Evolutionary conservation across 2,329 filamentous ascomycete genomes (phyloP), one percentile per base, ranked within the genome.

Genomic region (Xylaria digitata): DNA sequence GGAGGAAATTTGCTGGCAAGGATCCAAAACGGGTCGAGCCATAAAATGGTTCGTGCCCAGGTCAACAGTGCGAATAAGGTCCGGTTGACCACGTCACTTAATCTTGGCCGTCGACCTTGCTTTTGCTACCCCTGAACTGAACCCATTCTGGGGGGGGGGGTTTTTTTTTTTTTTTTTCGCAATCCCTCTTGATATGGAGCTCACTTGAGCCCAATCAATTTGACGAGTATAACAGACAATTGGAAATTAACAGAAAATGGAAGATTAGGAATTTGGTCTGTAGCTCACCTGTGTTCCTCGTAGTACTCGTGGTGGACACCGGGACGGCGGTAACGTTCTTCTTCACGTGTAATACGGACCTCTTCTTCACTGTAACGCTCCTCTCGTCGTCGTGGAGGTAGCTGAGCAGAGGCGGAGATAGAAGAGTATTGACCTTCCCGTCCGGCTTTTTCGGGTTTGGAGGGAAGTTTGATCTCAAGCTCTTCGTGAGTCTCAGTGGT

Each of bases 401-500:
- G 84, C 81, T 87, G 82, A 80, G 83, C 83, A 80, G 87, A 83
- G 80, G 82, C 84, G 78, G 86, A 83, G 86, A 87, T 85, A 85
- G 89, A 90, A 91, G 91, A 93, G 87, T 90, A 85, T 87, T 92
- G 89, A 93, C 92, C 93, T 94, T 97, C 94, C 94, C 93, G 94
- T 96, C 94, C 94, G 92, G 92, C 91, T 90, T 90, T 89, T 85
- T 90, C 84, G 69, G 84, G 84, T 72, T 89, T 85, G 75, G 76
- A 74, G 72, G 85, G 85, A 75, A 93, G 87, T 79, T 90, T 90
- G 86, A 93, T 89, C 85, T 95, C 90, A 86, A 92, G 89, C 89
- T 97, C 93, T 90, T 95, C 90, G 89, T 94, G 89, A 80, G 89
- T 90, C 77, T 88, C 84, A 83, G 89, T 89, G 83, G 89, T 89